Conservation (phyloP, 768 basidiomycete species). For the Tricholoma sp. region DNA sequence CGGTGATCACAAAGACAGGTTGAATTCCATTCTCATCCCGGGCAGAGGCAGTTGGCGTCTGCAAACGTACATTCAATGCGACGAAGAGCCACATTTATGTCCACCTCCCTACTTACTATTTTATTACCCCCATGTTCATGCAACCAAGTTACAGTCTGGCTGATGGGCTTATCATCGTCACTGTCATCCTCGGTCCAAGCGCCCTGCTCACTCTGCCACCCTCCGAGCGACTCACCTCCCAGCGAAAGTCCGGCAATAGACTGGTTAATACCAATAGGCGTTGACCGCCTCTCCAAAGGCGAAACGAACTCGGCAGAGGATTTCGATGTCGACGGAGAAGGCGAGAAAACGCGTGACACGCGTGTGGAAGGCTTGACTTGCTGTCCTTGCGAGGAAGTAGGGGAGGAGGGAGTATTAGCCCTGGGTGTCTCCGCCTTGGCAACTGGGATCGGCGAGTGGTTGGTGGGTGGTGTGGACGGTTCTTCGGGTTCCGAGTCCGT, state of each 20-base stretch:
- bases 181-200: conserved; percentile 50
- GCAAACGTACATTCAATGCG: background rate
- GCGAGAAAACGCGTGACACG: conserved; percentile 13
- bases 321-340: conserved; percentile 26
- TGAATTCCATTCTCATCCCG: conserved; percentile 45
- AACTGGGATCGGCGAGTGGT: conserved; percentile 6
- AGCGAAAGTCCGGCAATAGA: conserved; percentile 35
- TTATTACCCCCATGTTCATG: conserved; percentile 23
- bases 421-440: conserved; percentile 7
- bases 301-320: conserved; percentile 26
- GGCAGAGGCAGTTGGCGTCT: background rate
- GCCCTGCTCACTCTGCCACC: conserved; percentile 52
- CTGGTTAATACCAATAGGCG: conserved; percentile 22
- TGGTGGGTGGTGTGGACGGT: conserved; percentile 10
- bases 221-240: conserved; percentile 29
- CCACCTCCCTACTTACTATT: conserved; percentile 21
- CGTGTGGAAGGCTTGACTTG: conserved; percentile 14
- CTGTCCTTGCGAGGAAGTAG: conserved; percentile 13
- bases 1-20: conserved; percentile 78
- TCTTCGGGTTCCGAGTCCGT: conserved; percentile 29
- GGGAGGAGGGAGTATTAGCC: conserved; percentile 24
- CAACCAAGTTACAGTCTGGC: conserved; percentile 38
- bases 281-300: conserved; percentile 26
- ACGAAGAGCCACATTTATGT: conserved; percentile 1
- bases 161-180: conserved; percentile 65